phyloP scores from a whole-genome alignment of 2,329 filamentous ascomycete genomes.

The Pseudocercospora fuligena region DNA sequence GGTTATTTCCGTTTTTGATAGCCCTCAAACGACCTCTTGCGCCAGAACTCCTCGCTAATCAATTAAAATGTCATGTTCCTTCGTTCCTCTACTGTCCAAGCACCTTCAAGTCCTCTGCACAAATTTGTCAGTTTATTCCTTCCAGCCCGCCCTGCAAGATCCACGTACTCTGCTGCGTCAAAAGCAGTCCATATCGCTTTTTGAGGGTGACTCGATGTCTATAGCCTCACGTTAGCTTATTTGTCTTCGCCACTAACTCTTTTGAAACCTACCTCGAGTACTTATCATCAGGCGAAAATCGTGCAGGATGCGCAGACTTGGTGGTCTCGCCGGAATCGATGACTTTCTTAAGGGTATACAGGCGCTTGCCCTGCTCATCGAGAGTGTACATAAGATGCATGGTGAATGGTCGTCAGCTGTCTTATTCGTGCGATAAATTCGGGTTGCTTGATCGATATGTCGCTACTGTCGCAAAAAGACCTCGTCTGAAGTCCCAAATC shows the following conservation, averaged over 20 bases:
- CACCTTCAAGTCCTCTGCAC: constrained; percentile 50
- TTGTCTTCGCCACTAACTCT: background rate
- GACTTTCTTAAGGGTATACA: constrained; percentile 95
- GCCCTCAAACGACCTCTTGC: background rate
- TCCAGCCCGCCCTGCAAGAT: background rate
- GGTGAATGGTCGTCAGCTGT: constrained; percentile 30
- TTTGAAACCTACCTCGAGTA: constrained; percentile 71
- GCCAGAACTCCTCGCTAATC: constrained; percentile 34
- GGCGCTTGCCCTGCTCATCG: constrained; percentile 79
- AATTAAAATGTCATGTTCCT: constrained; percentile 11
- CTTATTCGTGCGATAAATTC: background rate
- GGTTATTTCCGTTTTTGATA: background rate
- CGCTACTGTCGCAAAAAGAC: background rate
- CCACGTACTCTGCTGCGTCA: constrained; percentile 69
- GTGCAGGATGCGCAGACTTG: constrained; percentile 92
- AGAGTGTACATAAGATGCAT: constrained; percentile 88
- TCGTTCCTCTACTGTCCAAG: constrained; percentile 45
- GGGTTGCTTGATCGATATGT: too few relatives aligned
- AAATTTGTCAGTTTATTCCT: constrained; percentile 8
- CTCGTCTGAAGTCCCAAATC: background rate
- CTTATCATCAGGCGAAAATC: constrained; percentile 98
- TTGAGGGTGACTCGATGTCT: constrained; percentile 94
- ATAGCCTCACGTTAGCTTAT: constrained; percentile 2
- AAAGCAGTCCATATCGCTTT: constrained; percentile 85
- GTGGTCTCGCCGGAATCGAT: constrained; percentile 75